Evolutionary conservation across 306 rosid genomes (phyloP).

Genomic region (Acacia acuminata): DNA sequence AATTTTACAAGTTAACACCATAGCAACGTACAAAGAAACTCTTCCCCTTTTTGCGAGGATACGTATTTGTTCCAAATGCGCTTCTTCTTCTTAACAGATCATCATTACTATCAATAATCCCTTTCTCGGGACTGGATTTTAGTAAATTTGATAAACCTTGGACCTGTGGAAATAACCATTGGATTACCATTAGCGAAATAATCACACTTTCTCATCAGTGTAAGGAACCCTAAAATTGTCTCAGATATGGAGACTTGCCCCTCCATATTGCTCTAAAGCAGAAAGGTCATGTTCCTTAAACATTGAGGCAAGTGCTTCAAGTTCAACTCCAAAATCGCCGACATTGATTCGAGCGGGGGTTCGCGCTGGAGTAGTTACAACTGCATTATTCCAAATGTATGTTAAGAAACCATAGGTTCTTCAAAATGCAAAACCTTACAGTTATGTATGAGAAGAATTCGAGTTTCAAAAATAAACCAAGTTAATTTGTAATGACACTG

Average conservation of each 20-base stretch:
- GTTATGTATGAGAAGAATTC: background rate
- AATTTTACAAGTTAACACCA: slow-evolving; percentile 5
- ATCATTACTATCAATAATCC: slow-evolving; percentile 60
- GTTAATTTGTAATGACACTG: background rate
- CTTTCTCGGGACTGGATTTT: slow-evolving; percentile 64
- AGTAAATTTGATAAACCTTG: slow-evolving; percentile 66
- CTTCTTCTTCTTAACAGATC: slow-evolving; percentile 61
- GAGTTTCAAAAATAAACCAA: background rate
- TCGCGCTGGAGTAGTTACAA: slow-evolving; percentile 43
- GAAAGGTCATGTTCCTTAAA: slow-evolving; percentile 64
- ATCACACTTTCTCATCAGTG: background rate
- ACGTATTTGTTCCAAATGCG: slow-evolving; percentile 91
- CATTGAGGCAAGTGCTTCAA: slow-evolving; percentile 73
- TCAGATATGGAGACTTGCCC: slow-evolving; percentile 52
- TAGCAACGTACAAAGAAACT: slow-evolving; percentile 69
- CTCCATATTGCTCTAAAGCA: slow-evolving; percentile 69
- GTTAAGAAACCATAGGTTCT: slow-evolving; percentile 26
- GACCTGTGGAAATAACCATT: slow-evolving; percentile 51
- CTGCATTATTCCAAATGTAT: slow-evolving; percentile 33
- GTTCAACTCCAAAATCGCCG: slow-evolving; percentile 60
- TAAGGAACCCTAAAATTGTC: background rate
- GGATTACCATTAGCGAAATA: slow-evolving; percentile 11
- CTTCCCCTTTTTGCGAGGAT: slow-evolving; percentile 90
- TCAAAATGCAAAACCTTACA: slow-evolving; percentile 10
- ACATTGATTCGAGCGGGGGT: slow-evolving; percentile 51